Percentiles rank a stretch among this genome's conserved stretches.
Conservation (phyloP, 108 stramenopile species). For the Cylindrotheca fusiformis region DNA sequence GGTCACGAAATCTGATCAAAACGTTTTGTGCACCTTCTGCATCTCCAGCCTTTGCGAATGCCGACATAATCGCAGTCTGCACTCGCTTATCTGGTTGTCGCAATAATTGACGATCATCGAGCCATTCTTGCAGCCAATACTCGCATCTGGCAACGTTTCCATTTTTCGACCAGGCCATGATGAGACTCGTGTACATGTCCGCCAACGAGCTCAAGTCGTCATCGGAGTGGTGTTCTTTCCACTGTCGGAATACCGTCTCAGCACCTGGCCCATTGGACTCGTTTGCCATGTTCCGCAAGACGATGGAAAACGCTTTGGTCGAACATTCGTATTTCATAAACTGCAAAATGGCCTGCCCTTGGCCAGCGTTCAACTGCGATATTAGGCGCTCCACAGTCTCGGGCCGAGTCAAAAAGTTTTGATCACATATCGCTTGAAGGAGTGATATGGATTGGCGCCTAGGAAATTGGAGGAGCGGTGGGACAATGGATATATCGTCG, state of each 20-base stretch:
- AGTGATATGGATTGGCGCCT: not conserved
- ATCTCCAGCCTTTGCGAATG: constrained; percentile 7
- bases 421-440: constrained; percentile 22
- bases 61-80: constrained; percentile 13
- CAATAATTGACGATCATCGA: not conserved
- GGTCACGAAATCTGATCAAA: constrained; percentile 8
- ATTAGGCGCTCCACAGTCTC: constrained; percentile 20
- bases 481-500: constrained; percentile 1
- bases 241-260: constrained; percentile 9
- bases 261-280: constrained; percentile 4
- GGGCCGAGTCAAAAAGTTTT: constrained; percentile 4
- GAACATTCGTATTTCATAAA: constrained; percentile 13
- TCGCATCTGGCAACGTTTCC: constrained; percentile 2
- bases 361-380: constrained; percentile 12
- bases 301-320: constrained; percentile 7
- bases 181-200: constrained; percentile 31
- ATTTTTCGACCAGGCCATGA: constrained; percentile 24
- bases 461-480: not conserved
- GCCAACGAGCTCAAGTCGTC: not conserved
- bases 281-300: constrained; percentile 19
- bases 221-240: constrained; percentile 4
- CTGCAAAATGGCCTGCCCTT: constrained; percentile 16
- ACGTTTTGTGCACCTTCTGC: constrained; percentile 17
- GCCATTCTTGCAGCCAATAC: constrained; percentile 18
- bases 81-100: constrained; percentile 1